Evolutionary conservation across 352 stramenopile species (phyloP).

Genomic region (Saprolegnia diclina): DNA sequence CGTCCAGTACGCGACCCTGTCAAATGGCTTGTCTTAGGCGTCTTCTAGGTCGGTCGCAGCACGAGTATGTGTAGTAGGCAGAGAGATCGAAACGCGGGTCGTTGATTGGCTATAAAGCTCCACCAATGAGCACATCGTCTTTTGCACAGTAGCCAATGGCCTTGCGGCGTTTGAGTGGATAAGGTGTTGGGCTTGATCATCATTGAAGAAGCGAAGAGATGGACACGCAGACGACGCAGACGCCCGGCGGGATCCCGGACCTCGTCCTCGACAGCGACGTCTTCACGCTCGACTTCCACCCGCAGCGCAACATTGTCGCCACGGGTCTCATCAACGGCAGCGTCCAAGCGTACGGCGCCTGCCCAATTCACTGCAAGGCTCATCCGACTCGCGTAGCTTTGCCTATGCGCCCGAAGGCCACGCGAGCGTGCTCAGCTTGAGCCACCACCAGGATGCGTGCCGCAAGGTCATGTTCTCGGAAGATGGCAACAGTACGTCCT

Average conservation of each 20-base stretch:
- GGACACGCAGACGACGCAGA: background rate
- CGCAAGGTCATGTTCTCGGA: constrained; percentile 62
- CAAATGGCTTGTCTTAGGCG: too few species aligned
- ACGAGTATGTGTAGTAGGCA: constrained; percentile 3
- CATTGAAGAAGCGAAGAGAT: background rate
- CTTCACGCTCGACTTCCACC: constrained; percentile 85
- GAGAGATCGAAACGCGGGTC: background rate
- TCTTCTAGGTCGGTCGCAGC: constrained; percentile 15
- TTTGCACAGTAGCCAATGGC: constrained; percentile 10
- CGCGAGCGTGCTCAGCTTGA: constrained; percentile 62
- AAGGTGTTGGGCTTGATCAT: background rate
- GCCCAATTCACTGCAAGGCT: background rate
- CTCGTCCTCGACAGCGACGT: constrained; percentile 70
- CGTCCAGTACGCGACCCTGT: constrained; percentile 9
- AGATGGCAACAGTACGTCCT: constrained; percentile 58
- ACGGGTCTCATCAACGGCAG: constrained; percentile 65
- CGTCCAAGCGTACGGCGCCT: constrained; percentile 64
- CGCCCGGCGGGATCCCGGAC: constrained; percentile 32
- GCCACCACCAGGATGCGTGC: constrained; percentile 67
- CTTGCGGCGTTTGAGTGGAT: constrained; percentile 13
- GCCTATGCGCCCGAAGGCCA: constrained; percentile 74
- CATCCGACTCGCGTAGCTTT: constrained; percentile 39
- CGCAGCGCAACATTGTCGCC: constrained; percentile 57
- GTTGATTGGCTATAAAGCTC: background rate
- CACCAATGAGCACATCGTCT: background rate